A percentile compares a stretch with the other conserved stretches of the same genome.
Evolutionary conservation across 164 flowering plant genomes (phyloP).

Genomic region (Sedum album): DNA sequence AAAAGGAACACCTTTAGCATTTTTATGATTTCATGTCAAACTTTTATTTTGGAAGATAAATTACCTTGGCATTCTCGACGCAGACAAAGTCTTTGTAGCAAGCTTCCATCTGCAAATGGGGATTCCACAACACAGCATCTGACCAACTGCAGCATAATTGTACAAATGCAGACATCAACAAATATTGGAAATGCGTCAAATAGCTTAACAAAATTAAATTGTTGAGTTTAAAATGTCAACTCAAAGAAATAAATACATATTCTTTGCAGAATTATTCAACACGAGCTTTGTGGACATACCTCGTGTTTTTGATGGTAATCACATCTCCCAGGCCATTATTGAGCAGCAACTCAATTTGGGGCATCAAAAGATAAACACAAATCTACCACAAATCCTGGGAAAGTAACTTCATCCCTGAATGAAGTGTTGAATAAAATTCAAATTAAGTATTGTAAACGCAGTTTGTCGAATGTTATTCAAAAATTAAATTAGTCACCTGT

Average conservation of each 20-base stretch:
- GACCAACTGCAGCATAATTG: conserved; percentile 62
- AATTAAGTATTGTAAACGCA: not conserved
- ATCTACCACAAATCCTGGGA: conserved; percentile 94
- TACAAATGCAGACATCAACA: conserved; percentile 5
- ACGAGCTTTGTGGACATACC: conserved; percentile 29
- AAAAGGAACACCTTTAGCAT: not conserved
- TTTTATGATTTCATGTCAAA: not conserved
- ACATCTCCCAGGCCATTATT: conserved; percentile 74
- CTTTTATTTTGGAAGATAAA: not conserved
- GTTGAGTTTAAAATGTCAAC: not conserved
- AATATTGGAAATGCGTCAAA: not conserved
- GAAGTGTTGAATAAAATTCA: not conserved
- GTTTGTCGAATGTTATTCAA: not conserved
- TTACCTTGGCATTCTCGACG: conserved; percentile 93
- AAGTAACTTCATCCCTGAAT: conserved; percentile 66
- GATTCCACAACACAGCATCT: conserved; percentile 93
- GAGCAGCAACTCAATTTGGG: conserved; percentile 49
- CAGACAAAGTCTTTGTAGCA: conserved; percentile 89
- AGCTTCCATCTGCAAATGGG: conserved; percentile 75
- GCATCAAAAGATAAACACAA: conserved; percentile 83
- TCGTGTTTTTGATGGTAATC: conserved; percentile 56
- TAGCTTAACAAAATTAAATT: not conserved
- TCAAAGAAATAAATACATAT: not conserved
- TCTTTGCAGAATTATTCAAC: not conserved
- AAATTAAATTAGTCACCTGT: conserved; percentile 38